Conservation (phyloP, 2,329 filamentous ascomycete genomes). For the Talaromyces amestolkiae region DNA sequence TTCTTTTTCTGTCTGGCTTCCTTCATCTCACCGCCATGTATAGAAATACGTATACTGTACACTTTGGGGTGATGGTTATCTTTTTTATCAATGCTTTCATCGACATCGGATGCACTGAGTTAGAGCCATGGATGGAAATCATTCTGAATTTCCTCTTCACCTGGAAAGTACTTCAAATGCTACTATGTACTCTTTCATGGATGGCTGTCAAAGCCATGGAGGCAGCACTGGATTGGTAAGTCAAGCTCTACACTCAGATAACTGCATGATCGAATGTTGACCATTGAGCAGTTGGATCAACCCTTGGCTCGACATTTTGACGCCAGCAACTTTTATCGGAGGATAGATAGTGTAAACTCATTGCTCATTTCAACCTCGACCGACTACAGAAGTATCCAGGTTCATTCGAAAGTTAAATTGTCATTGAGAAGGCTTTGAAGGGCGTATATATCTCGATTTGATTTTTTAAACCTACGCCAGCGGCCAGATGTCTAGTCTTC, state of each 20-base stretch:
- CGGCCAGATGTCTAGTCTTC: too few species aligned
- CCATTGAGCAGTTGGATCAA: background rate
- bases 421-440: too few species aligned
- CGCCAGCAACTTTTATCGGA: too few species aligned
- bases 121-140: background rate
- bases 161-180: too few species aligned
- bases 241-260: background rate
- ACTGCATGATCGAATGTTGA: background rate
- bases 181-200: background rate
- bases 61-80: background rate
- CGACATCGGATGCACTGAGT: background rate
- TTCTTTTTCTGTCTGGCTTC: background rate
- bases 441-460: too few species aligned
- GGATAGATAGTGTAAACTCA: too few species aligned
- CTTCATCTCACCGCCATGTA: background rate
- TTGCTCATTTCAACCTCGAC: too few species aligned
- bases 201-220: background rate
- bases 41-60: background rate
- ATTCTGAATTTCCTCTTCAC: background rate
- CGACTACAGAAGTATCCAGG: too few species aligned
- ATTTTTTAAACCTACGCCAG: too few species aligned
- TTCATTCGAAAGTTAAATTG: too few species aligned
- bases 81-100: background rate
- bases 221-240: background rate
- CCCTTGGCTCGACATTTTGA: background rate